Base-by-base conservation (phyloP, 352 stramenopile species). In the Chrysophaeum taylorii region DNA sequence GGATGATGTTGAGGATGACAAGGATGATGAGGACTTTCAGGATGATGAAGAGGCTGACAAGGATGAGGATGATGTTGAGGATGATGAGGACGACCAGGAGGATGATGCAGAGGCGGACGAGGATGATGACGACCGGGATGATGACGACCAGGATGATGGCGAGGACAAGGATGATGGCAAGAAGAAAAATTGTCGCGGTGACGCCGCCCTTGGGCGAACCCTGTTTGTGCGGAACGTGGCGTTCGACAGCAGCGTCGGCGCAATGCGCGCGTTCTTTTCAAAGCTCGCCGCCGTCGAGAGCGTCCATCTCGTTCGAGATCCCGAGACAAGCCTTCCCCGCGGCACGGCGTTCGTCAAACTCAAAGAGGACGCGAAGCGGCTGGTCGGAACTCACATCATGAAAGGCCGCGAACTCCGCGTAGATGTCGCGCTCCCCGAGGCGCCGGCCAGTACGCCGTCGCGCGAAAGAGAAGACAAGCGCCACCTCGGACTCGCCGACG, bases 401-500 rank as follows among this genome's bases (percentile, higher is more conserved):
- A 43, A 68, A 18, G 74, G n/a, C n/a, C n/a, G 81, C 43, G 77
- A 79, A 35, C 81, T 81, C 29, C 67, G 77, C 66, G 71, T 71
- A 63, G 75, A 85, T 70, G 68, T 77, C n/a, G 38, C 52, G 66
- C 45, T 64, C 71, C 12, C 70, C 25, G 78, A 77, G 37, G 73
- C 77, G 18, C 64, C 81, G n/a, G 76, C 78, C 31, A 76, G 82
- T 37, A 87, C 85, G 71, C n/a, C n/a, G n/a, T n/a, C n/a, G n/a
- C n/a, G n/a, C n/a, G 79, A 82, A 60, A 82, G 89, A 42, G 91
- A 92, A 64, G 93, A 98, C 82, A 94, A 94, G 75, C 89, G 93
- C 68, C 97, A 97, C 75, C 75, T 97, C 73, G 97, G 97, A 77
- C 73, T 98, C 64, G 89, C 92, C 37, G 90, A 93, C 72, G 93